Evolutionary conservation across 176 grass and related monocot species (phyloP).

Genomic region (Pontederia crassipes): DNA sequence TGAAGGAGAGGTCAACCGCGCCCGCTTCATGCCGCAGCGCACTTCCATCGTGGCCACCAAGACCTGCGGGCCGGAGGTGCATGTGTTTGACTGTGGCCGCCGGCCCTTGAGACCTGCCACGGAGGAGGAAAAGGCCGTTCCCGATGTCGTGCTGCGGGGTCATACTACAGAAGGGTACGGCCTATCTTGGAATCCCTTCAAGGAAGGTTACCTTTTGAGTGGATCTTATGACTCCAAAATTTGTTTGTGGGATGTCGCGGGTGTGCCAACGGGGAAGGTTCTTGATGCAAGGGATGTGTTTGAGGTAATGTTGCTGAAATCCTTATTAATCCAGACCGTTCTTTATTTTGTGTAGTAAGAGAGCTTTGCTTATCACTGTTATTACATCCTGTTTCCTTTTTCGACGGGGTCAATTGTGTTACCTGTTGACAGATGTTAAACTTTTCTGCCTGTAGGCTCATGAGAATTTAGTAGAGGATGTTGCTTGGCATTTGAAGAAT

Average conservation of each 20-base stretch:
- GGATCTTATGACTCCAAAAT: slow-evolving; percentile 93
- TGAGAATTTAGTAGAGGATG: slow-evolving; percentile 76
- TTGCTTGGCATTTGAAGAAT: slow-evolving; percentile 82
- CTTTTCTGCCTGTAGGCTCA: slow-evolving; percentile 44
- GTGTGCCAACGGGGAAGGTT: slow-evolving; percentile 22
- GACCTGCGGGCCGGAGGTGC: slow-evolving; percentile 58
- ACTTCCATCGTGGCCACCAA: slow-evolving; percentile 64
- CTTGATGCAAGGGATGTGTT: slow-evolving; percentile 68
- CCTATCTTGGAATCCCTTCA: slow-evolving; percentile 60
- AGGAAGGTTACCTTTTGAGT: slow-evolving; percentile 70
- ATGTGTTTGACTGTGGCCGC: slow-evolving; percentile 52
- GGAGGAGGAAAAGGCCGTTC: slow-evolving; percentile 24
- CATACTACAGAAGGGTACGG: slow-evolving; percentile 81
- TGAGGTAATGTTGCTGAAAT: slow-evolving; percentile 50
- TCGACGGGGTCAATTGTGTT: background rate
- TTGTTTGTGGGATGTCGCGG: slow-evolving; percentile 74
- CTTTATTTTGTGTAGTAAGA: background rate
- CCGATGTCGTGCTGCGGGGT: slow-evolving; percentile 51
- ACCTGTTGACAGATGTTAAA: background rate
- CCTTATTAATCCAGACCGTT: background rate
- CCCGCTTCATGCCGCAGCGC: slow-evolving; percentile 71
- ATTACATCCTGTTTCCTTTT: background rate
- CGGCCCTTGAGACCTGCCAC: background rate
- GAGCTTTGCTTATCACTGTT: background rate
- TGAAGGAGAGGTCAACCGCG: slow-evolving; percentile 78